Base-by-base conservation (phyloP, 768 basidiomycete genomes). In the Tephrocybe rancida region DNA sequence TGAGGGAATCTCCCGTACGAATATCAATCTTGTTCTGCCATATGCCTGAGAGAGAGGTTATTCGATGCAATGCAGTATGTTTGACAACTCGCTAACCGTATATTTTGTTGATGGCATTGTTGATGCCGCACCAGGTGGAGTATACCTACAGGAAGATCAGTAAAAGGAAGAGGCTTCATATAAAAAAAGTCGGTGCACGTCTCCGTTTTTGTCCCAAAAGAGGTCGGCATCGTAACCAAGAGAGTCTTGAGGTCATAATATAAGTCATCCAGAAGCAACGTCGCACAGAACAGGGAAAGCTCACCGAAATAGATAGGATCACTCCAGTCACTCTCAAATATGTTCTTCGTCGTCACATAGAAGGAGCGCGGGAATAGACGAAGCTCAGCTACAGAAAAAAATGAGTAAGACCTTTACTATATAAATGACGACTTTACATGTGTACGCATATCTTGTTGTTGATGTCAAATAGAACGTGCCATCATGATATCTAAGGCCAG, bases 201-300 rank as follows among this genome's bases (percentile, higher is more conserved):
- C 72, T 16, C 70, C 73, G 44, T 72, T 69, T 18, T 57, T 62
- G 46, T 74, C 73, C 73, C 73, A 76, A 57, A 76, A 76, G n/a
- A 76, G 48, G 53, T 74, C 73, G 1, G 67, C 56, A 46, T 76
- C 74, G 48, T 76, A 76, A 1, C 73, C 74, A 42, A 75, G 56
- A 21, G 64, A 60, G 49, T 74, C 74, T 73, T 5, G 26, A 19
- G 6, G n/a, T 13, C 7, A 9, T 16, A 22, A 29, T 16, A 32
- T 9, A 21, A 27, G 35, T 13, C 22, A 32, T 43, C 16, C 27
- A 21, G 26, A 32, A 26, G 16, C 34, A 13, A 8, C 4, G 21
- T 39, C 8, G n/a, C 3, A 24, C 4, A 44, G 26, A 39, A 44
- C 25, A 42, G 38, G 9, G 35, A 21, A 39, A 19, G 48, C 58